Evolutionary conservation across 805 yeast species (phyloP), one percentile per base, ranked within the genome.

Genomic region (Priceomyces melissophilus): DNA sequence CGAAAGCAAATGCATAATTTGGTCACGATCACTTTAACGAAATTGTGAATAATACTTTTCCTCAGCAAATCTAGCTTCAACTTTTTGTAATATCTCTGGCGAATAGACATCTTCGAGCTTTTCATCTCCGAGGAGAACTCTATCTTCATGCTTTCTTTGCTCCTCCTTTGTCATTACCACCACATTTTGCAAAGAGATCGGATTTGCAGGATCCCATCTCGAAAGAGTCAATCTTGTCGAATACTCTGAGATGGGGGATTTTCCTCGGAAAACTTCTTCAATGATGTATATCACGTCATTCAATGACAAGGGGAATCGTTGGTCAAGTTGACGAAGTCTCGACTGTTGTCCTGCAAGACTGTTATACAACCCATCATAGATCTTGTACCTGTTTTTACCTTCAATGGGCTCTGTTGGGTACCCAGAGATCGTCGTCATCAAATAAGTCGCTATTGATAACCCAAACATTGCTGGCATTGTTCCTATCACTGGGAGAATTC

Each of bases 401-500:
- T 88, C 96, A 32, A 87, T 78, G 38, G 96, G 93, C 47, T 91
- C 96, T 39, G 84, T 79, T 16, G 95, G 93, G 58, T 93, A 93
- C 1, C 93, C 96, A 1, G 96, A 81, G 7, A 88, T 80, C 3
- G 75, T 65, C 2, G 95, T 85, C 28, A 93, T 63, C 15, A 93
- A 69, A 65, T 87, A 82, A 0, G 96, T 84, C 2, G 96, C 95
- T 42, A 91, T 76, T 0, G 96, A 79, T 36, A 93, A 73, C 1
- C 98, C 99, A 67, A 93, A 93, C 64, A 91, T 84, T 8, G 93
- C 97, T 1, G 99, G 99, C 84, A 93, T 81, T 0, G 99, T 87
- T 3, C 99, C 98, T 47, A 93, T 67, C 0, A 93, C 99, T 0
- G 99, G 99, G 42, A 93, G 72, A 35, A 93, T 91, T 52, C 99